phyloP scores from a whole-genome alignment of 176 grass and related monocot genomes.

The Bromus sterilis region DNA sequence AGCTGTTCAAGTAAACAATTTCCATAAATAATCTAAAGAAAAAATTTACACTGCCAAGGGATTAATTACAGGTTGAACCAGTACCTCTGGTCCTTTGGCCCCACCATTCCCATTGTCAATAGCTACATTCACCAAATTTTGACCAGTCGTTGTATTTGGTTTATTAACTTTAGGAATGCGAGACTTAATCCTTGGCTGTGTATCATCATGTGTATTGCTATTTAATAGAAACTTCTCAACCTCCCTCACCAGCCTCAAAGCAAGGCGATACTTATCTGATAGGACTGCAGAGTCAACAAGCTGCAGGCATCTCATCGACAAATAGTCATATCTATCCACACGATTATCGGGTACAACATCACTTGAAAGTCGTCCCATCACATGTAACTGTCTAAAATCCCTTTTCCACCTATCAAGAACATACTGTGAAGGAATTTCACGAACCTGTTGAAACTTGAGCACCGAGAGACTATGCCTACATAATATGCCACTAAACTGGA shows the following conservation, averaged over 20 bases:
- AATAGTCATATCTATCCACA: conserved; percentile 89
- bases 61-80: conserved; percentile 15
- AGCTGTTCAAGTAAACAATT: conserved; percentile 18
- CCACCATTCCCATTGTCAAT: conserved; percentile 44
- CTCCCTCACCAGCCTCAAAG: conserved; percentile 83
- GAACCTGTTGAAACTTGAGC: conserved; percentile 87
- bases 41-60: neutral
- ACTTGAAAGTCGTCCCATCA: conserved; percentile 49
- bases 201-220: conserved; percentile 91
- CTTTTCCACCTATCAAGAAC: conserved; percentile 95
- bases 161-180: conserved; percentile 66
- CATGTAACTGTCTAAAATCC: conserved; percentile 83
- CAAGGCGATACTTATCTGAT: conserved; percentile 92
- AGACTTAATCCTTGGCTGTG: conserved; percentile 82
- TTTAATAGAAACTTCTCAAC: conserved; percentile 85
- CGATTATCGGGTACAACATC: conserved; percentile 76
- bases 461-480: conserved; percentile 87
- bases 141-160: conserved; percentile 33
- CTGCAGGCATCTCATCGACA: conserved; percentile 92
- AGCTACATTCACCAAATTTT: conserved; percentile 40
- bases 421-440: conserved; percentile 81
- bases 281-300: conserved; percentile 81
- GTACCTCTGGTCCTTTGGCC: conserved; percentile 46
- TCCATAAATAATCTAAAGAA: neutral
- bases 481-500: conserved; percentile 90